A percentile compares a stretch with the other conserved stretches of the same genome.
These are phyloP conservation scores for Skeletonema tropicum DNA, from an alignment of 108 stramenopile genomes.

Conservation along the genomic window DNA sequence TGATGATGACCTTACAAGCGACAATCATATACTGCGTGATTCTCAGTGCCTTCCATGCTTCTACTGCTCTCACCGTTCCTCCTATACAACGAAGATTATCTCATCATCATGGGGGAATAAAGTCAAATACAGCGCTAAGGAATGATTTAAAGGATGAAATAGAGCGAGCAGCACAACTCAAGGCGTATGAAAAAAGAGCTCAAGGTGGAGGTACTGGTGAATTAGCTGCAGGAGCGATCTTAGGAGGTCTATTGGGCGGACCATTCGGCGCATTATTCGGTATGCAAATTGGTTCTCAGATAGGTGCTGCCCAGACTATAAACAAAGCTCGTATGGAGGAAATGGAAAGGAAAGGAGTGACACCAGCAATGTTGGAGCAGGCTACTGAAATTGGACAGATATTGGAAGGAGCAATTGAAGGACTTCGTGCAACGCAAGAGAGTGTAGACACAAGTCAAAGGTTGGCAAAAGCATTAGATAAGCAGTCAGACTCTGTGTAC, in stretches of 20 bases:
- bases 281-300: constrained; percentile 68
- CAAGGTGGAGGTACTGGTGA: constrained; percentile 51
- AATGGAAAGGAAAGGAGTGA: constrained; percentile 75
- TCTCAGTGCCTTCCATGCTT: neutral
- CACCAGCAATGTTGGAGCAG: constrained; percentile 77
- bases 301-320: constrained; percentile 57
- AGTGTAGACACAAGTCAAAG: constrained; percentile 72
- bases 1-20: neutral
- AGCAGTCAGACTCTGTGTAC: constrained; percentile 57
- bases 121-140: constrained; percentile 20
- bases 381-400: constrained; percentile 71
- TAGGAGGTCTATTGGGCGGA: constrained; percentile 75
- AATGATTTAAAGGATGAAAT: constrained; percentile 48
- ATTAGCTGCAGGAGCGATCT: constrained; percentile 74
- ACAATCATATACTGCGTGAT: neutral
- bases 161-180: constrained; percentile 34
- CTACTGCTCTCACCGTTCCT: neutral
- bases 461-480: constrained; percentile 63
- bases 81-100: neutral
- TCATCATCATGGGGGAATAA: neutral
- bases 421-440: constrained; percentile 62
- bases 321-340: constrained; percentile 75
- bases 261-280: constrained; percentile 88
- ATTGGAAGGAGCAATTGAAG: constrained; percentile 66
- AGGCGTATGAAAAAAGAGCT: constrained; percentile 39